Base-by-base conservation (phyloP, 148 eudicot genomes). In the Rhododendron molle region DNA sequence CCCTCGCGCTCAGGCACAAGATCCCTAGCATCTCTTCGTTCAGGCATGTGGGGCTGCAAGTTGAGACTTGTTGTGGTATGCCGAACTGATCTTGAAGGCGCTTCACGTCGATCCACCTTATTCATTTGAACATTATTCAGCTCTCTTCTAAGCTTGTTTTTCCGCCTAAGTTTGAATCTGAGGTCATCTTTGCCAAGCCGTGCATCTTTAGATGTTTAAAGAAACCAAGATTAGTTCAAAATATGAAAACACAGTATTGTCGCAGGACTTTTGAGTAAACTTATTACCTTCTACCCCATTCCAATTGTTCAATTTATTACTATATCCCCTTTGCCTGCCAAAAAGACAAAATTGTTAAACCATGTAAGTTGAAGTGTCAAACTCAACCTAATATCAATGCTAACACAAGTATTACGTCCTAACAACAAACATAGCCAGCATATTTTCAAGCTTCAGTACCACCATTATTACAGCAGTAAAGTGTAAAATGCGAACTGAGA, bases 91-190 rank as follows among this genome's bases (percentile, higher is more conserved):
- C 93, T 92, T 69, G 92, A 94, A 50, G 95, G 91, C 32, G 87
- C 92, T 83, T 92, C 91, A 12, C 97, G 93, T 84, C 93, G 96
- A 78, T 96, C 97, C 85, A 85, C 23, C 23, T 81, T 87, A 84
- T 89, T 86, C 86, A 80, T 86, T 23, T 84, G 89, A 85, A 85
- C 87, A 56, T 87, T 81, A 30, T 87, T 89, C 84, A 84, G 89
- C 76, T 80, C 86, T 71, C 82, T 84, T 40, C 65, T 84, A 69
- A 12, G 46, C 73, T 43, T 81, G 82, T 80, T 91, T 87, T 93
- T 94, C 81, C 84, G 91, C 93, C 92, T 85, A 73, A 96, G 93
- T 91, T 95, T 96, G 90, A 87, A 91, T 44, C 98, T 95, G 28
- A 96, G 97, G 86, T 96, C 99, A 88, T 87, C 89, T 88, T 91